phyloP scores from a whole-genome alignment of 2,329 filamentous ascomycete genomes.

The Mollisia scopiformis region DNA sequence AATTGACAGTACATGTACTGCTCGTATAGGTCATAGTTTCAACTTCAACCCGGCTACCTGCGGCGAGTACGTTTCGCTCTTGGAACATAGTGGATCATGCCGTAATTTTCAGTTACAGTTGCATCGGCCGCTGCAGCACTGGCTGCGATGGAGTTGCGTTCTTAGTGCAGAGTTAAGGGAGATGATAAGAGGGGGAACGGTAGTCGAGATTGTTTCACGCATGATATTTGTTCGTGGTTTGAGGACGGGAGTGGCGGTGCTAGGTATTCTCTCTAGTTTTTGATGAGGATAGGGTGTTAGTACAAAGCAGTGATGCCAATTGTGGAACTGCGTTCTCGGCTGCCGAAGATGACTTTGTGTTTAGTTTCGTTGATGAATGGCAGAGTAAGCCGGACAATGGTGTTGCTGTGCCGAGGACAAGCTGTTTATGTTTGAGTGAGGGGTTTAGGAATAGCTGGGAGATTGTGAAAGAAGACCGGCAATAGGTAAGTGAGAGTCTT shows the following conservation, averaged over 20 bases:
- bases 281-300: not conserved
- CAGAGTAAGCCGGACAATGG: slow-evolving; percentile 40
- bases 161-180: slow-evolving; percentile 48
- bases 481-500: no score
- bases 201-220: slow-evolving; percentile 53
- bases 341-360: slow-evolving; percentile 46
- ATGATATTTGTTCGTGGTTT: slow-evolving; percentile 55
- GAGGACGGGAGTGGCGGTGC: slow-evolving; percentile 50
- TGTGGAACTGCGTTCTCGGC: slow-evolving; percentile 48
- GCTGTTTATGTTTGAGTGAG: slow-evolving; percentile 35
- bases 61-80: slow-evolving; percentile 41
- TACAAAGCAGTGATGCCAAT: slow-evolving; percentile 46
- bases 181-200: slow-evolving; percentile 1
- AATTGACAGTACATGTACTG: no score
- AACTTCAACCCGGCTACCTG: slow-evolving; percentile 46
- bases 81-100: not conserved
- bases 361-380: slow-evolving; percentile 41
- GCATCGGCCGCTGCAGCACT: slow-evolving; percentile 51
- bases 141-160: slow-evolving; percentile 47
- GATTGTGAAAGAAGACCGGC: no score
- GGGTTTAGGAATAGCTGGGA: no score
- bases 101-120: slow-evolving; percentile 45
- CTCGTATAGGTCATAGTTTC: slow-evolving; percentile 47
- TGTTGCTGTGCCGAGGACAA: slow-evolving; percentile 31
- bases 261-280: slow-evolving; percentile 38